Base-by-base conservation (phyloP, 139 green algal genomes). In the Monoraphidium neglectum region DNA sequence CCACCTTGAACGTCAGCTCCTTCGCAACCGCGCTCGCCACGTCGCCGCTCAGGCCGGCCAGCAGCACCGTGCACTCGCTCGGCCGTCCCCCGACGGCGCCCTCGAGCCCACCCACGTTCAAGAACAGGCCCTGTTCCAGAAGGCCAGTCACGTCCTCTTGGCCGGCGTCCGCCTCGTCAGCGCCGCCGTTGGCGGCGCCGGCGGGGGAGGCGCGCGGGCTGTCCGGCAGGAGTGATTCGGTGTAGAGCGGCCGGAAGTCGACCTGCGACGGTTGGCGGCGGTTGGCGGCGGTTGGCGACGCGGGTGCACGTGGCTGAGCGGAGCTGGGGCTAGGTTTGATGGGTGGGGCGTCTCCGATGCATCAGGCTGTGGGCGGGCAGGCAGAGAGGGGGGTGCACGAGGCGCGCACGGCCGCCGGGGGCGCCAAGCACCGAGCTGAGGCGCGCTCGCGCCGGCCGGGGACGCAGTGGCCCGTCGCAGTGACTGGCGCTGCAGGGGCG, bases 31-130 rank as follows among this genome's bases (percentile, higher is more conserved):
- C 53, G 2, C 81, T 83, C 2, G 87, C 86, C 15, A 84, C 36
- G 32, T 88, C 79, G 3, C 89, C 87, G 8, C 72, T 80, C 26
- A 94, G 30, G 15, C 90, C 90, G 4, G 77, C 76, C 43, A 94
- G 81, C 65, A 94, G 73, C 65, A 93, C 90, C 36, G 84, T 80
- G 24, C 72, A 70, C 5, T 90, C 81, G 10, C 33, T 36, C 0
- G 87, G 35, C 16, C 68, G 21, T 1, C 84, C 79, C 21, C 84
- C 86, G 23, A 86, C 54, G 37, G 77, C 59, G 1, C 57, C 66
- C 23, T 80, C 81, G 16, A 86, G 56, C 5, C 81, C 81, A 21
- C 70, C 69, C 60, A 75, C 76, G 35, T 74, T 36, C 37, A 74
- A 21, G n/a, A 88, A 86, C 53, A 88, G 67, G 0, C 59, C 78